Conservation (phyloP, 2,329 filamentous ascomycete genomes). For the Diaporthe sp. region DNA sequence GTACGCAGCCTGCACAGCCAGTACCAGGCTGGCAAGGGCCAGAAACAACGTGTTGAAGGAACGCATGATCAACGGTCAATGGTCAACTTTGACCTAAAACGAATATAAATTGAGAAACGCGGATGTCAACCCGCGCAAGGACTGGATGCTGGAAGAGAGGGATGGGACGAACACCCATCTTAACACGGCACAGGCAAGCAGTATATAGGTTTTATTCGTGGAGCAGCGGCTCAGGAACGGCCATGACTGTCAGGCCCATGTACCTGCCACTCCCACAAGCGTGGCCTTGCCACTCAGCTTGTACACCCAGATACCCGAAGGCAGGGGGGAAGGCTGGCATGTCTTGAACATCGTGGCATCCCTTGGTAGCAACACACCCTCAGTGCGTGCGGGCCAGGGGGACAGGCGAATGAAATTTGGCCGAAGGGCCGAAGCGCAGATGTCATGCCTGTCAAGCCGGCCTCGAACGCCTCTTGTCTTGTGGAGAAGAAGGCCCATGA, state of each 20-base stretch:
- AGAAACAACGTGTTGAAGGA: slow-evolving; percentile 46
- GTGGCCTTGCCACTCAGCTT: slow-evolving; percentile 14
- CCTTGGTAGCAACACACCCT: slow-evolving; percentile 32
- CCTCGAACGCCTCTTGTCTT: slow-evolving; percentile 17
- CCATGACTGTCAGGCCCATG: background rate
- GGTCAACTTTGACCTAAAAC: slow-evolving; percentile 25
- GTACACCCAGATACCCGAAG: slow-evolving; percentile 30
- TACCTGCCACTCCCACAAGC: slow-evolving; percentile 32
- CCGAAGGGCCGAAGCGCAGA: slow-evolving; percentile 23
- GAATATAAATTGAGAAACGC: slow-evolving; percentile 27
- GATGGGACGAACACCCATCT: slow-evolving; percentile 37
- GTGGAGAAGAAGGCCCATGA: slow-evolving; percentile 14
- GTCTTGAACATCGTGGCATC: slow-evolving; percentile 38
- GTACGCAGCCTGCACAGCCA: slow-evolving; percentile 47
- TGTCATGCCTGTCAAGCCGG: slow-evolving; percentile 19
- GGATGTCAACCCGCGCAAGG: slow-evolving; percentile 10
- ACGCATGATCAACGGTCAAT: slow-evolving; percentile 45
- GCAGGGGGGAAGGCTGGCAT: slow-evolving; percentile 35
- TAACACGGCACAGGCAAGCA: slow-evolving; percentile 18
- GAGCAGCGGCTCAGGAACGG: background rate
- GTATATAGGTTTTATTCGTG: slow-evolving; percentile 36
- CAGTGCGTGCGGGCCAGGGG: slow-evolving; percentile 30
- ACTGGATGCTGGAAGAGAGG: slow-evolving; percentile 1
- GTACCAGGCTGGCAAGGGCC: slow-evolving; percentile 48
- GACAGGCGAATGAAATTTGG: slow-evolving; percentile 22